Base-by-base conservation (phyloP, 805 yeast genomes). In the Saccharomycopsis sp. region DNA sequence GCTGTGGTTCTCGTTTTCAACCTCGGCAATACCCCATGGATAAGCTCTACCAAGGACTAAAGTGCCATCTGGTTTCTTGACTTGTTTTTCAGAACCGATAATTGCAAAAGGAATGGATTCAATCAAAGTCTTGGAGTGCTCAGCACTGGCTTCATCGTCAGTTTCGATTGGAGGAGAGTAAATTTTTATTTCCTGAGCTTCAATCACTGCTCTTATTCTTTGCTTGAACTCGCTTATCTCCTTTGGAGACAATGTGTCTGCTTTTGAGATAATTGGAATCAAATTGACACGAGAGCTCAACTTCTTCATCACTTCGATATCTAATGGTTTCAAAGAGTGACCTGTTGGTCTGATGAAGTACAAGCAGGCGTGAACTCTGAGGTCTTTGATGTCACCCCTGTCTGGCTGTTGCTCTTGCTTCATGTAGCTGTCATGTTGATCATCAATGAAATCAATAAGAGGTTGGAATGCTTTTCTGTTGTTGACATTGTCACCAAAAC, bases 291-390 rank as follows among this genome's bases (percentile, higher is more conserved):
- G 70, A 10, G 80, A 67, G 30, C 85, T 73, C 43, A 88, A 64
- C 53, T 80, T 77, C 62, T 82, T 81, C 96, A 88, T 85, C 30
- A 83, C 78, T 59, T 77, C 86, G 49, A 88, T 79, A 62, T 88
- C 96, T 52, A 88, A 65, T 5, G 95, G 94, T 57, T 81, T 83
- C 59, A 92, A 71, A 32, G 84, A 76, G 64, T 92, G 98, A 47
- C 96, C 97, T 19, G 96, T 88, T 52, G 98, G 98, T 64, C 89
- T 96, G 55, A 92, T 83, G 54, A 92, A 89, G 64, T 88, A 92
- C 49, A 92, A 65, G 58, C 87, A 77, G 2, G 87, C 94, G 55
- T 88, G 95, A 26, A 88, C 95, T 54, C 96, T 74, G 49, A 85
- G 64, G 62, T 88, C 96, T 52, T 78, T 80, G 55, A 69, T 74